Evolutionary conservation across 2,329 filamentous ascomycete species (phyloP), one percentile per base, ranked within the genome.

Genomic region (Microdochium paspali): DNA sequence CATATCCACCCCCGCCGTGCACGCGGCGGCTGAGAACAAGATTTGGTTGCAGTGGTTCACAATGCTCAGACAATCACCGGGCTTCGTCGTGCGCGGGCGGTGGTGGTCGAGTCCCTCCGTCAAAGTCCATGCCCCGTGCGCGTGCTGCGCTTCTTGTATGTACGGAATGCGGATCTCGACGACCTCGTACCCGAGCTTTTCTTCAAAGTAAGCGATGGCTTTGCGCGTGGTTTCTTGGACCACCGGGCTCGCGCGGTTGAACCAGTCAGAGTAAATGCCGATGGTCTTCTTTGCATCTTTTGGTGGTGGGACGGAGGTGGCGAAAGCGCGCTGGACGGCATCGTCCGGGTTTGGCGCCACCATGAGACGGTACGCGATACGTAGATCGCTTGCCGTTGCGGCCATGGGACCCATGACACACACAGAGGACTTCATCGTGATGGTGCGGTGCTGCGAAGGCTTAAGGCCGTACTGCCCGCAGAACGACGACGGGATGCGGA

Each of bases 391-490:
- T 52, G 86, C 86, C 47, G 77, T 91, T 44, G 80, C 76, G 15
- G 87, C 85, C 57, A 95, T 77, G 7, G 90, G 90, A 0, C 88
- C 87, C 6, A 79, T 71, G 15, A 93, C 84, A 48, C 72, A 74
- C 58, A 80, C 72, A 47, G 71, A 73, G 47, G 71, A 73, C 56
- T 69, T 70, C 63, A 73, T 71, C 49, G 66, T 71, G 40, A 77
- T 76, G 5, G 86, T 76, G 31, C 89, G 82, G 58, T 84, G 78
- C 60, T 93, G 85, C 0, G 80, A 83, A 1, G 87, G 73, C 65
- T 95, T 95, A 49, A 95, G 73, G 2, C 89, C 89, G 64, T 85
- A 95, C 21, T 88, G 66, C 44, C 88, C 87, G 61, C 87, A 93
- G 68, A 86, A 91, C 26, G 76, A 74, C 1, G 82, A 69, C 0